Evolutionary conservation across 192 early-diverging fungal genomes (phyloP), one percentile per base, ranked within the genome.

Genomic region (Fimicolochytrium jonesii): DNA sequence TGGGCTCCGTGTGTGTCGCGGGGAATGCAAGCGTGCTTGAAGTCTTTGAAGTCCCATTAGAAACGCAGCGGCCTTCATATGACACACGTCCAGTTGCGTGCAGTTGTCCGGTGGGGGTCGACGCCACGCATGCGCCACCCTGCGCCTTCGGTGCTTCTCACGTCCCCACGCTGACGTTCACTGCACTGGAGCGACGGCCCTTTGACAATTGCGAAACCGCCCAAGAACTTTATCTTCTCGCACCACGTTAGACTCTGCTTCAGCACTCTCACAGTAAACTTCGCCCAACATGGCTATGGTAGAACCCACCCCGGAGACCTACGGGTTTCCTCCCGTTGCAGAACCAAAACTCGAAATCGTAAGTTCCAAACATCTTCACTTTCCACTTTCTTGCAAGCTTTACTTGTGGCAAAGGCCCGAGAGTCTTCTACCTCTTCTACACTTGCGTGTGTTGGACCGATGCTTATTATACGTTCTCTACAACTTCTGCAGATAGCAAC

Each of bases 231-330:
- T n/a, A n/a, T n/a, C n/a, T n/a, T n/a, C n/a, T n/a, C n/a, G n/a
- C n/a, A n/a, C n/a, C n/a, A n/a, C n/a, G n/a, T 25, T 10, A n/a
- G 46, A 18, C 46, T 48, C 46, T 48, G 6, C 46, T 48, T 6
- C 46, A 48, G 15, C 46, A 10, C 11, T 7, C 46, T 22, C 22
- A n/a, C 46, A 6, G 7, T 11, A 53, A 47, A 9, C 22, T 23
- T 35, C n/a, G 52, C 50, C 60, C 69, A 70, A 20, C 54, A 70
- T 76, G 74, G 56, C 76, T 50, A 77, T 77, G 76, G 63, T 77
- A 57, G 76, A 77, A 42, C 76, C 76, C 48, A 26, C 34, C 22
- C 62, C 58, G 15, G 68, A 66, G 18, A 73, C 71, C 47, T 36
- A 65, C 30, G 71, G 71, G 18, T 60, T 66, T 13, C 76, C 76